Percentiles rank a stretch among this genome's conserved stretches.
phyloP scores from a whole-genome alignment of 805 yeast genomes.

The Candida arabinofermentans region DNA sequence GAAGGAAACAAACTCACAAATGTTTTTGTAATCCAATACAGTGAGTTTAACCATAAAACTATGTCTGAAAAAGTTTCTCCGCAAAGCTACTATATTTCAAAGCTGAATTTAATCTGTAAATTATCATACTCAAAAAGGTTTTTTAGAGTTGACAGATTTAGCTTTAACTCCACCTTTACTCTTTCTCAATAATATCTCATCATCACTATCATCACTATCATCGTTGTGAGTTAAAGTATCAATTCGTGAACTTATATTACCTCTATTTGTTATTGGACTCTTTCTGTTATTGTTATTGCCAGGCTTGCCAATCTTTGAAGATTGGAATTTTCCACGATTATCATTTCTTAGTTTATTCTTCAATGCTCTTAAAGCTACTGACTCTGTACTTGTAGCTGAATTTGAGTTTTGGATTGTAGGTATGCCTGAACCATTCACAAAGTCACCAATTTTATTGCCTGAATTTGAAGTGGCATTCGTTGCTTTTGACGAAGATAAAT shows the following conservation, averaged over 20 bases:
- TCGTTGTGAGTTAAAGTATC: not conserved
- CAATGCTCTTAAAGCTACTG: constrained; percentile 23
- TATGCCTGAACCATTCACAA: constrained; percentile 13
- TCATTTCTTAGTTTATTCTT: constrained; percentile 25
- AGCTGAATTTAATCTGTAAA: not conserved
- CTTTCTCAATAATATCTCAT: constrained; percentile 19
- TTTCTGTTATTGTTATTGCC: not conserved
- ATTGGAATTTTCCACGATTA: constrained; percentile 8
- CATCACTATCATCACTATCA: constrained; percentile 11
- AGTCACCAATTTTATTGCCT: constrained; percentile 17
- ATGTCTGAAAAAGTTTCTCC: not conserved
- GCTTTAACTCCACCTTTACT: constrained; percentile 4
- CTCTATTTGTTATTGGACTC: not conserved
- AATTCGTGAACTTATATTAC: not conserved
- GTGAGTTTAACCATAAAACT: no score
- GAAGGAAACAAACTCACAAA: no score
- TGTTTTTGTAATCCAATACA: no score
- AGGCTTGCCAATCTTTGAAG: constrained; percentile 3
- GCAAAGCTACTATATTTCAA: not conserved
- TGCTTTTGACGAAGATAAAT: constrained; percentile 1
- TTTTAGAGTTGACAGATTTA: constrained; percentile 8
- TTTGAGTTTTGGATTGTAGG: constrained; percentile 7
- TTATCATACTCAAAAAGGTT: constrained; percentile 20
- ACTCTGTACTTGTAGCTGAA: constrained; percentile 8
- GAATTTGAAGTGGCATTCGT: not conserved